Percentiles rank a stretch among this genome's conserved stretches.
These are phyloP conservation scores for Suillus alpinus DNA, from an alignment of 768 basidiomycete species.

Conservation along the genomic window DNA sequence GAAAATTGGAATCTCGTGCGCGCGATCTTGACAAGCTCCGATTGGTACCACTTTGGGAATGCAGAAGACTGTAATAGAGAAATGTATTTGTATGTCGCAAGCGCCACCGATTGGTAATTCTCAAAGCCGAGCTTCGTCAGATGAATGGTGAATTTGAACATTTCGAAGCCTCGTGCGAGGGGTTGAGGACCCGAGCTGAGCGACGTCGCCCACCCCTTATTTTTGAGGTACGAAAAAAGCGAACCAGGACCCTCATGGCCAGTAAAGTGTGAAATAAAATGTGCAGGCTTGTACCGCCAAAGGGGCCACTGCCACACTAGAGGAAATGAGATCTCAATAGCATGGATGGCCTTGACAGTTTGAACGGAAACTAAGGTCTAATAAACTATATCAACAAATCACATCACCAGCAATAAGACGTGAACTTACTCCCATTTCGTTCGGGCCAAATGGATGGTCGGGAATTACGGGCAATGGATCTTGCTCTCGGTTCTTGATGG, in stretches of 20 bases:
- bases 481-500: conserved; percentile 60
- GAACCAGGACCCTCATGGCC: conserved; percentile 96
- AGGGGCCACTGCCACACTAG: conserved; percentile 67
- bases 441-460: conserved; percentile 74
- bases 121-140: conserved; percentile 86
- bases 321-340: conserved; percentile 79
- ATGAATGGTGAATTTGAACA: conserved; percentile 81
- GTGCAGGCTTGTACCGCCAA: conserved; percentile 76
- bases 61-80: conserved; percentile 60
- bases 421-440: conserved; percentile 67
- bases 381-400: conserved; percentile 17
- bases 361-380: conserved; percentile 83
- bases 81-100: conserved; percentile 77
- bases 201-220: conserved; percentile 80
- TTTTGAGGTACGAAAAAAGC: conserved; percentile 85
- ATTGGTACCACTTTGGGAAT: conserved; percentile 66
- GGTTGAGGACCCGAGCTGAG: conserved; percentile 68
- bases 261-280: conserved; percentile 76
- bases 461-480: conserved; percentile 59
- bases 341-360: conserved; percentile 85
- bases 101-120: conserved; percentile 69
- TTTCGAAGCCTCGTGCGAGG: conserved; percentile 80
- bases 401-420: conserved; percentile 2
- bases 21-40: conserved; percentile 71
- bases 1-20: conserved; percentile 80